Evolutionary conservation across 2,329 filamentous ascomycete species (phyloP).

Genomic region (Scolecobasidium constrictum): DNA sequence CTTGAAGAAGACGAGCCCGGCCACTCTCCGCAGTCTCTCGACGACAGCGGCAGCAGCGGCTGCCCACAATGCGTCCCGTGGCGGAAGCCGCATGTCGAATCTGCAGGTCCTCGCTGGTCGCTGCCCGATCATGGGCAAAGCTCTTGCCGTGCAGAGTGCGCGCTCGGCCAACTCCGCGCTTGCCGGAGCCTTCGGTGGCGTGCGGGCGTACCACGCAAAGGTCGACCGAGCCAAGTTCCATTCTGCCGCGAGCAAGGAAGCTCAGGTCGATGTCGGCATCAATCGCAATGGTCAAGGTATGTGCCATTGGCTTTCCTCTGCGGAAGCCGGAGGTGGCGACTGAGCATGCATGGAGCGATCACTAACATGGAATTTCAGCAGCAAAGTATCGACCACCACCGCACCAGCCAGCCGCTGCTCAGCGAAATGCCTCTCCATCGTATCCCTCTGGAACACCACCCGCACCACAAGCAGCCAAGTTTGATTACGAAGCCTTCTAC

Average conservation of each 20-base stretch:
- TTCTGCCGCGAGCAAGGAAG: constrained; percentile 66
- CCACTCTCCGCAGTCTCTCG: constrained; percentile 81
- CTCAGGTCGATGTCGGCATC: constrained; percentile 55
- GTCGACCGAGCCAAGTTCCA: constrained; percentile 65
- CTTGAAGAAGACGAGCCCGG: constrained; percentile 85
- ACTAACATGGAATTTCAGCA: no score
- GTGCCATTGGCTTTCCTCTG: constrained; percentile 13
- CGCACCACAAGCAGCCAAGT: constrained; percentile 45
- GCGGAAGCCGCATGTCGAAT: constrained; percentile 92
- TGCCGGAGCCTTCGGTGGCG: constrained; percentile 38
- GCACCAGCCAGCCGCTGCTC: not conserved
- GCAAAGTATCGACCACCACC: not conserved
- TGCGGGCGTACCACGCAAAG: constrained; percentile 36
- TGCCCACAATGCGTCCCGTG: constrained; percentile 57
- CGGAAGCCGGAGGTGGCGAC: no score
- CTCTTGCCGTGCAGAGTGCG: constrained; percentile 69
- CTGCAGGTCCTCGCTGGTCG: constrained; percentile 87
- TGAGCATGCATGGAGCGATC: no score
- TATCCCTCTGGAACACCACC: constrained; percentile 32
- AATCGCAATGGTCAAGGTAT: constrained; percentile 41
- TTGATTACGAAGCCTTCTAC: constrained; percentile 90
- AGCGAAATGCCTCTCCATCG: not conserved
- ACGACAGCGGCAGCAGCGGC: constrained; percentile 57
- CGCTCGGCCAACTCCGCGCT: constrained; percentile 36
- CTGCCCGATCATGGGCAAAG: constrained; percentile 98